Base-by-base conservation (phyloP, 768 basidiomycete species). In the Amanita pseudoporphyria region DNA sequence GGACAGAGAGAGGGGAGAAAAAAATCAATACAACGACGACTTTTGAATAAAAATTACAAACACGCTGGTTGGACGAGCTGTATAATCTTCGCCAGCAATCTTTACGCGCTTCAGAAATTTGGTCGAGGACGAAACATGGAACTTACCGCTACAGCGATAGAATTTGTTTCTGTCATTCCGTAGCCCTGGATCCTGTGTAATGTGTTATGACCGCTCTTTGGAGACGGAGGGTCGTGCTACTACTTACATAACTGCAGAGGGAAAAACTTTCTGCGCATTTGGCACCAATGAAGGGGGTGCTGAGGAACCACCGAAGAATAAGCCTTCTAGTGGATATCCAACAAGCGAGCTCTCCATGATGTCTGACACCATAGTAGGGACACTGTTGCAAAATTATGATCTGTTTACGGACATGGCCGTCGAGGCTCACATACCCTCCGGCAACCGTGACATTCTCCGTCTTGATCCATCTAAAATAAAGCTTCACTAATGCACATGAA, bases 291-390 rank as follows among this genome's bases (percentile, higher is more conserved):
- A 51, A 16, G 64, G 62, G 1, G 71, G 69, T 2, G 72, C 60
- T 18, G 70, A 58, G 3, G 71, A 60, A 7, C 74, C 74, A 32
- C 73, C 73, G 44, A 73, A 74, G 19, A 67, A 57, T 19, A 77
- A 51, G 2, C 58, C 52, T 21, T 72, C 72, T 5, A 74, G 50
- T 16, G 63, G 56, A 49, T 65, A 61, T 4, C 66, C 66, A 1
- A 55, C 63, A n/a, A 63, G 53, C 0, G 69, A 63, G 46, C 63
- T 69, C 32, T 76, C 71, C 12, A 71, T 61, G 6, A 81, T 66
- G 52, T 79, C 77, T 43, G 67, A 57, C 7, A 74, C 73, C 69
- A 78, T 77, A 16, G 73, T 72, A 1, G 79, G 78, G n/a, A 79
- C 78, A 3, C 72, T 75, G 38, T 3, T 46, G 13, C 19, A 12